Evolutionary conservation across 148 eudicot species (phyloP).

Genomic region (Rhododendron ovatum): DNA sequence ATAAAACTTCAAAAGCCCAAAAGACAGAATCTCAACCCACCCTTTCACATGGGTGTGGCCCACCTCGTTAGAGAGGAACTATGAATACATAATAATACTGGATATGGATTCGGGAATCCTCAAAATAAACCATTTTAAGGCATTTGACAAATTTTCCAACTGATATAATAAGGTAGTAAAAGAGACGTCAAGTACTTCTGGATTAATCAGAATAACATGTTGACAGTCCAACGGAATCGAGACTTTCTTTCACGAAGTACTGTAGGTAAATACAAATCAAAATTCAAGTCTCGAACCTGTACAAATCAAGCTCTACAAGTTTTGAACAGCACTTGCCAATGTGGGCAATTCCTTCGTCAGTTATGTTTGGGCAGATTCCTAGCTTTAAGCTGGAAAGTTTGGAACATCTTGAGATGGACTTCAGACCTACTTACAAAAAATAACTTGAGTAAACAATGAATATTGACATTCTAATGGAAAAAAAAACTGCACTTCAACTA

Average conservation of each 20-base stretch:
- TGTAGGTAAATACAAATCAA: background rate
- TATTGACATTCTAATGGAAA: background rate
- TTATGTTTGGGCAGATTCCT: slow-evolving; percentile 77
- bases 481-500: background rate
- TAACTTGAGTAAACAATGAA: background rate
- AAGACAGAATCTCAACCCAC: background rate
- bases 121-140: background rate
- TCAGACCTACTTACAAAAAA: slow-evolving; percentile 51
- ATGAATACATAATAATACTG: background rate
- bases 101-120: background rate
- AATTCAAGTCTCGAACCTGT: slow-evolving; percentile 49
- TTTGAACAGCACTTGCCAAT: slow-evolving; percentile 67
- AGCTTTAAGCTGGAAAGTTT: slow-evolving; percentile 61
- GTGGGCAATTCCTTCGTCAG: slow-evolving; percentile 60
- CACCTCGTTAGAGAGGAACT: background rate
- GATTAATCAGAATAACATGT: background rate
- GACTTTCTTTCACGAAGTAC: background rate
- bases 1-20: background rate
- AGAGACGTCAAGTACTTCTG: background rate
- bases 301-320: slow-evolving; percentile 79
- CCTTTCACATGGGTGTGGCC: background rate
- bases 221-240: background rate
- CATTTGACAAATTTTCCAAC: background rate
- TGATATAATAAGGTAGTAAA: background rate
- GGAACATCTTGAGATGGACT: slow-evolving; percentile 76